phyloP scores from a whole-genome alignment of 257 asterid genomes.

The Fraxinus excelsior region DNA sequence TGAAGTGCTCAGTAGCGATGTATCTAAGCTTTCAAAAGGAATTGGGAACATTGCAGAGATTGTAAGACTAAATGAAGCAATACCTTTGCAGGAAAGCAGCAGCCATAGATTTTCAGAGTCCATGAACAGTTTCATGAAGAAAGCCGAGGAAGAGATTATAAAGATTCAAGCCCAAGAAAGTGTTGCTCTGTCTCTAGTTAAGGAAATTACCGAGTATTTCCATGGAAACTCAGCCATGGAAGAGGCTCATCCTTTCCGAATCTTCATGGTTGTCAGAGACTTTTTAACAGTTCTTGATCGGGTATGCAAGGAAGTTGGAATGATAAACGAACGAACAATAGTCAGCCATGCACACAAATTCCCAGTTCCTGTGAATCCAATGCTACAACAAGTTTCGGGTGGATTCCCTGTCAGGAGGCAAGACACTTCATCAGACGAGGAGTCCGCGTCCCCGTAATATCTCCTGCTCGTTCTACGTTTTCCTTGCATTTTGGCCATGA shows the following conservation, averaged over 20 bases:
- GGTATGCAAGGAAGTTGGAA: slow-evolving; percentile 91
- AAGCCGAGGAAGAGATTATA: slow-evolving; percentile 79
- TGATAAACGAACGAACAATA: slow-evolving; percentile 76
- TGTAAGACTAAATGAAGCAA: slow-evolving; percentile 36
- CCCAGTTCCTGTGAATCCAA: slow-evolving; percentile 91
- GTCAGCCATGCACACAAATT: slow-evolving; percentile 75
- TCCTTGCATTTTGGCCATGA: slow-evolving; percentile 22
- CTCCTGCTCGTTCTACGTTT: slow-evolving; percentile 13
- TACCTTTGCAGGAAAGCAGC: slow-evolving; percentile 31
- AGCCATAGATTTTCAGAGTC: slow-evolving; percentile 46
- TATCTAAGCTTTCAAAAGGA: slow-evolving; percentile 74
- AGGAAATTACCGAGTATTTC: slow-evolving; percentile 94
- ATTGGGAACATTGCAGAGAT: slow-evolving; percentile 53
- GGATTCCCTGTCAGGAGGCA: slow-evolving; percentile 41
- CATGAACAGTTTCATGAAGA: slow-evolving; percentile 51
- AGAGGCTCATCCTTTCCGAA: slow-evolving; percentile 92
- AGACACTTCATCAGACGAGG: slow-evolving; percentile 53
- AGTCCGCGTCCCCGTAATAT: slow-evolving; percentile 36
- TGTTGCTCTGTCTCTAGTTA: slow-evolving; percentile 70
- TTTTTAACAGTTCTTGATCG: slow-evolving; percentile 76
- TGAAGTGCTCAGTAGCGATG: slow-evolving; percentile 74
- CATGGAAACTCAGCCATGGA: slow-evolving; percentile 92
- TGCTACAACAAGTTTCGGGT: slow-evolving; percentile 56
- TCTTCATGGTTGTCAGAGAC: slow-evolving; percentile 92
- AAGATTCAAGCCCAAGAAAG: slow-evolving; percentile 88